These are phyloP conservation scores for Colletotrichum magnum DNA, from an alignment of 2,329 filamentous ascomycete species.

Conservation along the genomic window DNA sequence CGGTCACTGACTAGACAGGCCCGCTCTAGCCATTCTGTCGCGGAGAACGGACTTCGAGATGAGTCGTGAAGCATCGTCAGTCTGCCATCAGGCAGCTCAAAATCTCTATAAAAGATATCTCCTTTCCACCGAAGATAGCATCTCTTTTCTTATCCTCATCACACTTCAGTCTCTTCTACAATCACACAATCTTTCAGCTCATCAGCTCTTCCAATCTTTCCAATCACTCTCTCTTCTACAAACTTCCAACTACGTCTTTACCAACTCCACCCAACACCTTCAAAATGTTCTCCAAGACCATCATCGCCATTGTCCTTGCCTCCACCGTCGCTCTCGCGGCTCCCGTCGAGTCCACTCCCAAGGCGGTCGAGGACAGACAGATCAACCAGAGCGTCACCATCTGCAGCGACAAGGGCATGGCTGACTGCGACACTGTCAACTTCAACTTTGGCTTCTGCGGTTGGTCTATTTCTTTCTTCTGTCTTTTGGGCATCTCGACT, in stretches of 20 bases:
- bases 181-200: conserved; percentile 9
- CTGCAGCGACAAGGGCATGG: conserved; percentile 30
- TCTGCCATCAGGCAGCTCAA: background rate
- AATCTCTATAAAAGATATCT: conserved; percentile 1
- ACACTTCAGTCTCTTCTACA: conserved; percentile 5
- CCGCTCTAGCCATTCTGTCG: no score
- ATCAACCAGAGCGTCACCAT: conserved; percentile 26
- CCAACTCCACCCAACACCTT: background rate
- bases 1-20: background rate
- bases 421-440: conserved; percentile 30
- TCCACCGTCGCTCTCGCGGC: conserved; percentile 25
- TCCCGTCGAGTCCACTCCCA: conserved; percentile 17
- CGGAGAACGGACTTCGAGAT: no score
- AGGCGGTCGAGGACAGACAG: conserved; percentile 15
- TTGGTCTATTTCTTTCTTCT: background rate
- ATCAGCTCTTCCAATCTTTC: conserved; percentile 16
- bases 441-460: conserved; percentile 36
- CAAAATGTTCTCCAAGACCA: conserved; percentile 36
- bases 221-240: background rate
- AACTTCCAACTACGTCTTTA: background rate
- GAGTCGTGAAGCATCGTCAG: no score
- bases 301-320: conserved; percentile 29
- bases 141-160: conserved; percentile 5
- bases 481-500: background rate
- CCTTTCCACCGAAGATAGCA: background rate